These are phyloP conservation scores for Phytophthora pisi DNA, from an alignment of 352 stramenopile genomes.

Conservation along the genomic window DNA sequence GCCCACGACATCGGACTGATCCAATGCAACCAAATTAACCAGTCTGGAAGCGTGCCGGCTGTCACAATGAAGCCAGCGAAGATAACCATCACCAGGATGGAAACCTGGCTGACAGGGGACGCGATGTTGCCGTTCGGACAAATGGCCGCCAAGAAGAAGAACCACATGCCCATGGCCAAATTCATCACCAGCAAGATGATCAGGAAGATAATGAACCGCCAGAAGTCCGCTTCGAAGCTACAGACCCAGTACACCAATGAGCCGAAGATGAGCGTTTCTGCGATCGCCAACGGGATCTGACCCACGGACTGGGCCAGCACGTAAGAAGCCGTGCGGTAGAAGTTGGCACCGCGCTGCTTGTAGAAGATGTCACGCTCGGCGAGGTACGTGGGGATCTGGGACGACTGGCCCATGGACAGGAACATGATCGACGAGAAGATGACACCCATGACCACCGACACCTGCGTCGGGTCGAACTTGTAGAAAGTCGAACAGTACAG, in stretches of 20 bases:
- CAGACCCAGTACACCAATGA: constrained; percentile 84
- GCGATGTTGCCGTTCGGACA: constrained; percentile 41
- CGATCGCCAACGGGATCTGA: constrained; percentile 42
- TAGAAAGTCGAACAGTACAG: constrained; percentile 54
- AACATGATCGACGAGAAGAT: constrained; percentile 85
- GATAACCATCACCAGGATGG: constrained; percentile 50
- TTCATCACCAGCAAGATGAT: constrained; percentile 50
- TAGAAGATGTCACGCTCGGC: constrained; percentile 68
- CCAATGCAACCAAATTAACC: constrained; percentile 35
- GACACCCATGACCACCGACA: constrained; percentile 64
- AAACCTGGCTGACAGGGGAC: constrained; percentile 44
- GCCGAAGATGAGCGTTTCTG: constrained; percentile 79
- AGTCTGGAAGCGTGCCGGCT: constrained; percentile 35
- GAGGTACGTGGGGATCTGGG: constrained; percentile 74
- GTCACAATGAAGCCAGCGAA: constrained; percentile 60
- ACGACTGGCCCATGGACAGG: constrained; percentile 67
- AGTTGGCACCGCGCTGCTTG: constrained; percentile 81
- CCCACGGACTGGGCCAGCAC: constrained; percentile 49
- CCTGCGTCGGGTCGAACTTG: constrained; percentile 42
- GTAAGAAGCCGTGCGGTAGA: constrained; percentile 72
- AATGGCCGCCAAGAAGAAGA: constrained; percentile 53
- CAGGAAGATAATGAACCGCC: constrained; percentile 47
- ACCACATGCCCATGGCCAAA: constrained; percentile 51
- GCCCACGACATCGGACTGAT: constrained; percentile 46
- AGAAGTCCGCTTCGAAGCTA: constrained; percentile 49